Percentiles rank a stretch among this genome's conserved stretches.
These are phyloP conservation scores for Blastosporella zonata DNA, from an alignment of 1,284 basidiomycete genomes.

Conservation along the genomic window DNA sequence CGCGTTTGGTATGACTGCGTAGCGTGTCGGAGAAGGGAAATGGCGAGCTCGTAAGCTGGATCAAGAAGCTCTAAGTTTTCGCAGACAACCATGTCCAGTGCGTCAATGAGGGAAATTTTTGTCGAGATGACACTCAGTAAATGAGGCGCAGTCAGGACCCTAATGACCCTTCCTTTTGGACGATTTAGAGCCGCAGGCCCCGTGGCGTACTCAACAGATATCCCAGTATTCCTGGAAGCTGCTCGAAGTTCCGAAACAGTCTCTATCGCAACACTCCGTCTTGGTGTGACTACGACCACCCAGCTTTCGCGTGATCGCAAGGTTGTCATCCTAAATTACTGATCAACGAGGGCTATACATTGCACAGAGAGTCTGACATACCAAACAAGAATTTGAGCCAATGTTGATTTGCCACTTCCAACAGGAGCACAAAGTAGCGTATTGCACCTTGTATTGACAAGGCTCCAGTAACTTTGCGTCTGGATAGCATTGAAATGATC, in stretches of 20 bases:
- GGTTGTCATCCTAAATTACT: constrained; percentile 45
- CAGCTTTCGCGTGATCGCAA: constrained; percentile 39
- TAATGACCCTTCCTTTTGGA: constrained; percentile 42
- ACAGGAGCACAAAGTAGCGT: constrained; percentile 81
- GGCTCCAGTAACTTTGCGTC: constrained; percentile 86
- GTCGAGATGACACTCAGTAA: constrained; percentile 45
- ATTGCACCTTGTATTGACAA: constrained; percentile 71
- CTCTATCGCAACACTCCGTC: constrained; percentile 45
- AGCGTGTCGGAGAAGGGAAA: constrained; percentile 67
- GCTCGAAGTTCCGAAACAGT: constrained; percentile 47
- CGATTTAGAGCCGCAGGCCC: constrained; percentile 30
- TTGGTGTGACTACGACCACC: constrained; percentile 57
- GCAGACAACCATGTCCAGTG: constrained; percentile 70
- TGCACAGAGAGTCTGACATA: constrained; percentile 30
- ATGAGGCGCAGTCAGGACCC: constrained; percentile 51
- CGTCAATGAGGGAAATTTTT: constrained; percentile 32
- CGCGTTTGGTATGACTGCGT: constrained; percentile 64
- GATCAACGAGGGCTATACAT: neutral
- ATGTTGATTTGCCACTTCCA: constrained; percentile 78
- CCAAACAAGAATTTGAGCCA: constrained; percentile 75
- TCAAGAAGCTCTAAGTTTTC: constrained; percentile 89
- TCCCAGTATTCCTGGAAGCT: constrained; percentile 35
- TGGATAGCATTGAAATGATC: constrained; percentile 83
- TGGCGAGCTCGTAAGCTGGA: constrained; percentile 77
- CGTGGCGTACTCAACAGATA: constrained; percentile 43